phyloP scores from a whole-genome alignment of 495 filamentous ascomycete species.

The Terfezia boudieri region DNA sequence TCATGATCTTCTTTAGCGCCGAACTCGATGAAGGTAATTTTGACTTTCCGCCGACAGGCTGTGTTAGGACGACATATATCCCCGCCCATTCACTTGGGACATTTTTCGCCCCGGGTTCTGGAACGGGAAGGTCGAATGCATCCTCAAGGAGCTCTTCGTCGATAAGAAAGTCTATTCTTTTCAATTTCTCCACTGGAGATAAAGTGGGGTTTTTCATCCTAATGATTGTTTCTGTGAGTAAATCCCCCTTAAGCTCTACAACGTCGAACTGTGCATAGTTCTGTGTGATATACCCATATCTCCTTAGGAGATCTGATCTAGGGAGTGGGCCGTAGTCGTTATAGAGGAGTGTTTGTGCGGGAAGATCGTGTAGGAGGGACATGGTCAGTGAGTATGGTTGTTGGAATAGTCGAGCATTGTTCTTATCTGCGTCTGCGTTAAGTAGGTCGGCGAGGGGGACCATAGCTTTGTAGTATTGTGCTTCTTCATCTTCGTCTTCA shows the following conservation, averaged over 20 bases:
- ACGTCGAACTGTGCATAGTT: conserved; percentile 63
- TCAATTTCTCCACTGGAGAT: conserved; percentile 24
- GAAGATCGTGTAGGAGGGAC: conserved; percentile 24
- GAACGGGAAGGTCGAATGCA: conserved; percentile 8
- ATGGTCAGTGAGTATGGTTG: conserved; percentile 13
- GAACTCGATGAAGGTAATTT: neutral
- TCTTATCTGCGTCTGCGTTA: conserved; percentile 72
- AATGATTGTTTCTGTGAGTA: conserved; percentile 30
- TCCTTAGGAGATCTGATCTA: conserved; percentile 55
- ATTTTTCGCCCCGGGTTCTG: conserved; percentile 11
- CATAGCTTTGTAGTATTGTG: conserved; percentile 51
- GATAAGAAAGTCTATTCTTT: conserved; percentile 19
- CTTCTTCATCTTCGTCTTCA: conserved; percentile 45
- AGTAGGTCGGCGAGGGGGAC: conserved; percentile 81
- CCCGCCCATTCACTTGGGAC: conserved; percentile 1
- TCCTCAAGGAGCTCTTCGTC: conserved; percentile 12
- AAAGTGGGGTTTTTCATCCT: conserved; percentile 17
- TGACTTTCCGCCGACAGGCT: neutral
- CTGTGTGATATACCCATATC: conserved; percentile 72
- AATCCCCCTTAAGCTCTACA: conserved; percentile 42
- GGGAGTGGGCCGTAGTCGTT: conserved; percentile 81
- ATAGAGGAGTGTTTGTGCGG: conserved; percentile 54
- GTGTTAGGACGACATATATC: conserved; percentile 18
- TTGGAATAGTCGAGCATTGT: conserved; percentile 33
- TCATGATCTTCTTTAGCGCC: neutral